phyloP scores from a whole-genome alignment of 345 rosid species.

The Camelina sativa region DNA sequence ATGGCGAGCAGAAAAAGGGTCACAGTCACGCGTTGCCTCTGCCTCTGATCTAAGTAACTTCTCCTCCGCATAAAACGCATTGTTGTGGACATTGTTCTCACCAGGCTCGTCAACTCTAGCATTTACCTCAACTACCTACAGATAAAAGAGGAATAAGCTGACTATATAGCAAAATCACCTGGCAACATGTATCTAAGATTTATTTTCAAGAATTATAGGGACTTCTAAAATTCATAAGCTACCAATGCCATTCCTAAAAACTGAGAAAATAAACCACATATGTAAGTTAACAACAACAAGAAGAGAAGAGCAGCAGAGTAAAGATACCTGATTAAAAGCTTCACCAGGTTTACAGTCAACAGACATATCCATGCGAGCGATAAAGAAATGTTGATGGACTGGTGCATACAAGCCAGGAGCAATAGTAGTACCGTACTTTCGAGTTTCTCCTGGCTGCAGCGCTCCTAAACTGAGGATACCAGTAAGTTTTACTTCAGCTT shows the following conservation, averaged over 20 bases:
- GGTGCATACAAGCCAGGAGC: slow-evolving; percentile 95
- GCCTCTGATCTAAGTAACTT: slow-evolving; percentile 69
- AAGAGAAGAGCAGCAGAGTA: not conserved
- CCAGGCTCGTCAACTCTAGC: slow-evolving; percentile 80
- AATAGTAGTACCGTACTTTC: slow-evolving; percentile 88
- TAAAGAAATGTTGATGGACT: slow-evolving; percentile 91
- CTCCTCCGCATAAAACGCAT: slow-evolving; percentile 92
- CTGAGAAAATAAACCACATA: slow-evolving; percentile 17
- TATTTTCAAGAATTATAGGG: not conserved
- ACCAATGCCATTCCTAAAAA: slow-evolving; percentile 13
- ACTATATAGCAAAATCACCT: not conserved
- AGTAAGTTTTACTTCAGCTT: slow-evolving; percentile 91
- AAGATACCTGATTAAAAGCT: slow-evolving; percentile 76
- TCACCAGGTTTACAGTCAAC: slow-evolving; percentile 93
- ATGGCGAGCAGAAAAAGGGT: slow-evolving; percentile 79
- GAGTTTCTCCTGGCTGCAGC: slow-evolving; percentile 80
- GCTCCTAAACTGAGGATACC: slow-evolving; percentile 96
- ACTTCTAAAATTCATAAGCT: not conserved
- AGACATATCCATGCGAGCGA: slow-evolving; percentile 93
- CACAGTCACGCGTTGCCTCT: slow-evolving; percentile 85
- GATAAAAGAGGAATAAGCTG: slow-evolving; percentile 22
- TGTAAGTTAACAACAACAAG: not conserved
- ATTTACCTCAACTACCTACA: slow-evolving; percentile 87
- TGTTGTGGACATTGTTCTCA: slow-evolving; percentile 76
- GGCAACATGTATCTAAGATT: slow-evolving; percentile 22